Base-by-base conservation (phyloP, 108 stramenopile genomes). In the Cyclotella sp. region DNA sequence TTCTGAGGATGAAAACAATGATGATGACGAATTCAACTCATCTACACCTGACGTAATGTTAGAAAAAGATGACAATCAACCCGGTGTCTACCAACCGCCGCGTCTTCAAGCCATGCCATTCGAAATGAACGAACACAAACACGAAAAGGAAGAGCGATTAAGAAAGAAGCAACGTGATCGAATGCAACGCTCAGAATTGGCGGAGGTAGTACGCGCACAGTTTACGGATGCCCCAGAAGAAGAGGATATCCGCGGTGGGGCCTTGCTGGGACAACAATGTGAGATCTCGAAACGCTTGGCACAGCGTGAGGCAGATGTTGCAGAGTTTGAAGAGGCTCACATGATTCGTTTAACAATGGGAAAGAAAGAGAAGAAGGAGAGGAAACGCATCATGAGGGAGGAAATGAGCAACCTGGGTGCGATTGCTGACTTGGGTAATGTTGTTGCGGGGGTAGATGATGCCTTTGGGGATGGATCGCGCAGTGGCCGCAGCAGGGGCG, bases 161-260 rank as follows among this genome's bases (percentile, higher is more conserved):
- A 64, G 68, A 3, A 84, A 90, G 69, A 87, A 89, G 62, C 69
- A 87, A 29, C 69, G 78, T 53, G 86, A 80, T 26, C 87, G 89
- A 15, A 53, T 89, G 64, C 88, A 89, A 24, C 82, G 89, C 0
- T 87, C 91, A 43, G 95, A 96, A 73, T 73, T 96, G 24, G 86
- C 90, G 11, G 89, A 89, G 55, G 88, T 92, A 0, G 75, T 96
- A 3, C 86, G 88, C 28, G 75, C 84, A 11, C 83, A 90, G 68
- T 91, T 85, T 76, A 90, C 89, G 9, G 93, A 93, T 69, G 88
- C 87, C 40, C 95, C 92, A 6, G 95, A 96, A 72, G 90, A 90
- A 65, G 93, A 96, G 68, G 95, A 96, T 77, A 79, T 88, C n/a
- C 88, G 87, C 53, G 95, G 95, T 22, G 95, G 92, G 14, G 84